These are phyloP conservation scores for Ophiostoma tasmaniense DNA, from an alignment of 2,329 filamentous ascomycete species.

Conservation along the genomic window DNA sequence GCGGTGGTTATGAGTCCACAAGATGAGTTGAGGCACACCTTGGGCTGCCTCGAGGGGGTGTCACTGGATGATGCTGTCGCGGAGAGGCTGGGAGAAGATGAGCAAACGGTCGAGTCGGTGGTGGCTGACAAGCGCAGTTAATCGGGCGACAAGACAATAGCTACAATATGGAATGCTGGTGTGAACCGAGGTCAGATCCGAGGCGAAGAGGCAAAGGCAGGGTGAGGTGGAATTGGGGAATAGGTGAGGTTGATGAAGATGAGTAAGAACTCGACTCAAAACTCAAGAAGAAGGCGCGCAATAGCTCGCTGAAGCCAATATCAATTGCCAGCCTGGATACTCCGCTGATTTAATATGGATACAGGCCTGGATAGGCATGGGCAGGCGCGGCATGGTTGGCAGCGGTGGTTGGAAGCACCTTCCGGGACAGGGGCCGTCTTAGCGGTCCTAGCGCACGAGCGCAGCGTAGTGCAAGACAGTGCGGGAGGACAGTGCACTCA, in stretches of 20 bases:
- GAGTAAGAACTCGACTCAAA: neutral
- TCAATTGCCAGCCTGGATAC: neutral
- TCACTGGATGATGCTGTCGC: neutral
- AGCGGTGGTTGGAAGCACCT: neutral
- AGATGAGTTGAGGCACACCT: neutral
- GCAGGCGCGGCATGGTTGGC: neutral
- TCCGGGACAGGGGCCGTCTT: constrained; percentile 2
- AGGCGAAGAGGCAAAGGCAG: neutral
- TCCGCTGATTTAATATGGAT: neutral
- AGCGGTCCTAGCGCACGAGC: neutral
- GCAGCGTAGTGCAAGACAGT: neutral
- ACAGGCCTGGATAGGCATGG: neutral
- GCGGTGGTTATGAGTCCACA: neutral
- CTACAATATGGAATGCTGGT: neutral
- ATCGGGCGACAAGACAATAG: neutral
- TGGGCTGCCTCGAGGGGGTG: neutral
- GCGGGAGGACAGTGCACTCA: neutral
- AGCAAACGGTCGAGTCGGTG: neutral
- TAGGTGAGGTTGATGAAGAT: neutral
- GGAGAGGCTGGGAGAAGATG: neutral
- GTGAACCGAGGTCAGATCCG: neutral
- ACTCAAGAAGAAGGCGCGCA: neutral
- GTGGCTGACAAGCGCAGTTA: neutral
- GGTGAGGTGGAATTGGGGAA: neutral
- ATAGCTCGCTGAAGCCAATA: neutral